Conservation (phyloP, 2,329 filamentous ascomycete species). For the Dothistroma pini region DNA sequence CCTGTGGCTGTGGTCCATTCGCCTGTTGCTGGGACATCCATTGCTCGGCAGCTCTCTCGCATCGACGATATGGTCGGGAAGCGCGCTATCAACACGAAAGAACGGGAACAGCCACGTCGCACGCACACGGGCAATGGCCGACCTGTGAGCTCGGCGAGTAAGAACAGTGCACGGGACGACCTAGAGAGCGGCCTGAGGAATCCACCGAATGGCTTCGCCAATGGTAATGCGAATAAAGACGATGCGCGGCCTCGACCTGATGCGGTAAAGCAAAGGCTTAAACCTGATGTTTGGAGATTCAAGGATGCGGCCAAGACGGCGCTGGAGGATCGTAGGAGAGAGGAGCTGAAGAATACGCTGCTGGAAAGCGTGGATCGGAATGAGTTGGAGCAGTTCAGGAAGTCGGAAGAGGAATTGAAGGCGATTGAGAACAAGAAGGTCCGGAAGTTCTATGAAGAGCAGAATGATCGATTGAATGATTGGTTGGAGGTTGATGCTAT, state of each 20-base stretch:
- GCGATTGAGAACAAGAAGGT: slow-evolving; percentile 52
- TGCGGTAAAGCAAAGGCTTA: slow-evolving; percentile 19
- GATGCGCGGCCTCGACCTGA: slow-evolving; percentile 19
- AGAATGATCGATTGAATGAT: slow-evolving; percentile 54
- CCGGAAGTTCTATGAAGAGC: slow-evolving; percentile 52
- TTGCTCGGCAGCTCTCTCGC: background rate
- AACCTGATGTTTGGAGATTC: slow-evolving; percentile 40
- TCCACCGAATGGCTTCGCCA: slow-evolving; percentile 9
- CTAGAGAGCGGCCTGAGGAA: slow-evolving; percentile 15
- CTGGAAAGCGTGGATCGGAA: slow-evolving; percentile 46
- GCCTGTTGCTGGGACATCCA: background rate
- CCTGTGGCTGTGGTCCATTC: background rate
- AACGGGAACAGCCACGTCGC: background rate
- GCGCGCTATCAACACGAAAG: slow-evolving; percentile 18
- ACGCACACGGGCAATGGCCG: slow-evolving; percentile 7
- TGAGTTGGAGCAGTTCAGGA: slow-evolving; percentile 49
- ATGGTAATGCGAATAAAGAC: slow-evolving; percentile 13
- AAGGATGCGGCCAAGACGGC: slow-evolving; percentile 48
- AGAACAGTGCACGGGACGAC: slow-evolving; percentile 10
- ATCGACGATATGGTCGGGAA: slow-evolving; percentile 31
- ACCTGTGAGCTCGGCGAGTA: slow-evolving; percentile 4
- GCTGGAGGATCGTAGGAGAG: slow-evolving; percentile 44
- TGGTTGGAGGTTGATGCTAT: slow-evolving; percentile 59
- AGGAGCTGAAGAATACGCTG: slow-evolving; percentile 49
- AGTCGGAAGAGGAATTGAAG: slow-evolving; percentile 53